Conservation (phyloP, 768 basidiomycete genomes). For the Naganishia antarctica region DNA sequence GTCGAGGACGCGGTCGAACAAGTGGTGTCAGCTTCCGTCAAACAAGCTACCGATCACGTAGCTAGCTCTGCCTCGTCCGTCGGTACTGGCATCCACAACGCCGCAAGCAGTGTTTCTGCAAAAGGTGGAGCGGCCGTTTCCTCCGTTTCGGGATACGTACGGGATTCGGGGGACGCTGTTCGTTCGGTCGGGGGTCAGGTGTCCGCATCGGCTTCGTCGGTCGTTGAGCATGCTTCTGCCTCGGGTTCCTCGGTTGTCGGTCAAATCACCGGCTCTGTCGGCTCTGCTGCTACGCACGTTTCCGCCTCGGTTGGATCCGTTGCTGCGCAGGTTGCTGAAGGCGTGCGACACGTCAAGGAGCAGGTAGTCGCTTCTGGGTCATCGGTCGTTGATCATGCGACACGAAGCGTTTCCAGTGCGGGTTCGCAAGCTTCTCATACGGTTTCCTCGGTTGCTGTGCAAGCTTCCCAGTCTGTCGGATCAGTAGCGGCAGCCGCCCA, state of each 20-base stretch:
- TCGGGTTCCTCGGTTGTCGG: background rate
- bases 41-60: too few relatives aligned
- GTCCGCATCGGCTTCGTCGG: background rate
- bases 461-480: slow-evolving; percentile 6
- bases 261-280: background rate
- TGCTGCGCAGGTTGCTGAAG: background rate
- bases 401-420: background rate
- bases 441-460: background rate
- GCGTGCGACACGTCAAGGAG: background rate
- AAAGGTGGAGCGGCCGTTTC: background rate
- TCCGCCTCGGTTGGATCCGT: background rate
- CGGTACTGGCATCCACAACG: too few relatives aligned
- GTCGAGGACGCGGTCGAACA: slow-evolving; percentile 1
- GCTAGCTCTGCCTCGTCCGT: too few relatives aligned
- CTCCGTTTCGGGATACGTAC: background rate
- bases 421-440: background rate
- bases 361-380: background rate
- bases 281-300: background rate
- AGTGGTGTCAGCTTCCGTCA: slow-evolving; percentile 13
- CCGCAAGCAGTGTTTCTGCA: background rate
- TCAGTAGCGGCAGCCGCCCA: background rate
- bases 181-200: background rate
- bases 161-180: background rate
- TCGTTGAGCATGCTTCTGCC: slow-evolving; percentile 2
- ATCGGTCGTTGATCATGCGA: background rate